A percentile compares a stretch with the other conserved stretches of the same genome.
phyloP scores from a whole-genome alignment of 371 early-diverging fungal genomes.

The Syncephalastrum contaminatum region DNA sequence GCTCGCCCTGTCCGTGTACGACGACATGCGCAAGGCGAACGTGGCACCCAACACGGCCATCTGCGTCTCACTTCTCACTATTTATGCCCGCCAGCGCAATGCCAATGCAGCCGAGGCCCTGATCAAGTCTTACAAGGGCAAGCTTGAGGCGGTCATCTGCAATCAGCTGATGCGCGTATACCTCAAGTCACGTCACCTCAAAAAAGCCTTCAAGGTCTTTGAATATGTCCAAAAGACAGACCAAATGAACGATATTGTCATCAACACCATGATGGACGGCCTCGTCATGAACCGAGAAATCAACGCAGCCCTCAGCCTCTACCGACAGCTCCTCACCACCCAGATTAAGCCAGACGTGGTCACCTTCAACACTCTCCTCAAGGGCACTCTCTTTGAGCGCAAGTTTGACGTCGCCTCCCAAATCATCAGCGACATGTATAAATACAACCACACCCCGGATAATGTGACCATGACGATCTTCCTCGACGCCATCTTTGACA shows the following conservation, averaged over 20 bases:
- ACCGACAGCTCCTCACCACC: constrained; percentile 32
- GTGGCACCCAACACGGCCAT: constrained; percentile 26
- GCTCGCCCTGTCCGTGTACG: constrained; percentile 29
- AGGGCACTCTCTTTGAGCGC: constrained; percentile 27
- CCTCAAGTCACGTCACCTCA: constrained; percentile 24
- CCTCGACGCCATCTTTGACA: constrained; percentile 37
- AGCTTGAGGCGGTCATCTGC: constrained; percentile 29
- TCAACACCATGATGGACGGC: constrained; percentile 51
- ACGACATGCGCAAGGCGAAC: constrained; percentile 27
- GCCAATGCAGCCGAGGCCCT: constrained; percentile 26
- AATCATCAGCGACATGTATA: constrained; percentile 42
- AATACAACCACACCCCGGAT: constrained; percentile 32
- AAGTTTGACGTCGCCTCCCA: constrained; percentile 22
- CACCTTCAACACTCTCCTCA: constrained; percentile 51
- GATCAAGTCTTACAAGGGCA: constrained; percentile 20
- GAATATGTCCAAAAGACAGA: constrained; percentile 29
- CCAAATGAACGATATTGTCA: constrained; percentile 32
- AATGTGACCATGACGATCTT: constrained; percentile 44
- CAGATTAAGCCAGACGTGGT: constrained; percentile 39
- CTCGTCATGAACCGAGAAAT: constrained; percentile 39
- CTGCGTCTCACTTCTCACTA: constrained; percentile 29
- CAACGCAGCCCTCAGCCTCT: constrained; percentile 29
- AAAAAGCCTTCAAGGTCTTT: constrained; percentile 35
- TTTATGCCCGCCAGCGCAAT: constrained; percentile 34
- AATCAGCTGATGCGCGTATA: constrained; percentile 47